Evolutionary conservation across 495 filamentous ascomycete species (phyloP).

Genomic region (Chaetomium fimeti): DNA sequence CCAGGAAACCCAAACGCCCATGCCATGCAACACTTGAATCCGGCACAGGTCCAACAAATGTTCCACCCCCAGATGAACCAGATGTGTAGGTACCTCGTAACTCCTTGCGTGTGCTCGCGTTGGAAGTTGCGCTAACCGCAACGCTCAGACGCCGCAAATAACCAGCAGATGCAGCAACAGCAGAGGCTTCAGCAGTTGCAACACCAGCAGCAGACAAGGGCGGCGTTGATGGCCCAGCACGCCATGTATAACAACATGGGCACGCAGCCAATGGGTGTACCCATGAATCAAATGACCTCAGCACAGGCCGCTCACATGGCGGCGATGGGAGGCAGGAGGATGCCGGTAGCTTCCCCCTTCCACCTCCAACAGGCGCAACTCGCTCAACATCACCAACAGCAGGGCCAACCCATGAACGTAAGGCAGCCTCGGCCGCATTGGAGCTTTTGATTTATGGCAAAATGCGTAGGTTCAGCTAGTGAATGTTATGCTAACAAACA

Average conservation of each 20-base stretch:
- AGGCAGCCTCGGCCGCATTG: constrained; percentile 26
- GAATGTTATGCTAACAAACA: constrained; percentile 25
- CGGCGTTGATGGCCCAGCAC: constrained; percentile 52
- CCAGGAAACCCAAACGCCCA: constrained; percentile 71
- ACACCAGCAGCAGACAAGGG: constrained; percentile 47
- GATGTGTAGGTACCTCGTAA: constrained; percentile 27
- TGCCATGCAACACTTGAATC: constrained; percentile 76
- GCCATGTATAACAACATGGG: constrained; percentile 41
- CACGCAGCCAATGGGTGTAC: constrained; percentile 59
- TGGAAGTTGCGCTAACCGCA: constrained; percentile 21
- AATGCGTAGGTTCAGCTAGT: constrained; percentile 21
- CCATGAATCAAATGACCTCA: constrained; percentile 48
- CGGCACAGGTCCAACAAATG: constrained; percentile 63
- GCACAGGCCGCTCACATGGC: constrained; percentile 31
- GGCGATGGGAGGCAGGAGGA: constrained; percentile 27
- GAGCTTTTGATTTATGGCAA: constrained; percentile 20
- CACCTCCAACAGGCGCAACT: constrained; percentile 51
- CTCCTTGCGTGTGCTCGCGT: background rate
- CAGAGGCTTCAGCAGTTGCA: constrained; percentile 40
- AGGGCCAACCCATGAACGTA: constrained; percentile 47
- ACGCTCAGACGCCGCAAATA: constrained; percentile 48
- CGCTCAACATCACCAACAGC: constrained; percentile 42
- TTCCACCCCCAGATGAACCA: constrained; percentile 53
- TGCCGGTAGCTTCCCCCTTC: constrained; percentile 44
- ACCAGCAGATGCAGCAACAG: constrained; percentile 51